Evolutionary conservation across 2,329 filamentous ascomycete species (phyloP), one percentile per base, ranked within the genome.

Genomic region (Thielaviopsis punctulata): DNA sequence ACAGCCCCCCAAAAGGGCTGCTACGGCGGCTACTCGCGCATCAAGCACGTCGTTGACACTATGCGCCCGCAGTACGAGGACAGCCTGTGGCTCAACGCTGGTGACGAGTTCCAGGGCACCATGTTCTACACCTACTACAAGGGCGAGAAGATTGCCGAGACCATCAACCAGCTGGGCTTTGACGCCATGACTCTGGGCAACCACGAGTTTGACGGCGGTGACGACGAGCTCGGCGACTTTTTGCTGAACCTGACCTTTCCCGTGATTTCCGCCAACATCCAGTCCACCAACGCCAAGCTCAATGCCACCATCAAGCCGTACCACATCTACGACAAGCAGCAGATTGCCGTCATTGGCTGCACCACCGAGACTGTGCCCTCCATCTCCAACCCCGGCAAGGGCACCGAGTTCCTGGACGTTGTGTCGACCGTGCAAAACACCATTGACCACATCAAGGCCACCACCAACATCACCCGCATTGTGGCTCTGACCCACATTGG

Each of bases 91-190:
- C 66, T 83, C 45, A 80, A 83, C 52, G 76, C 74, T 2, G 80
- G 80, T n/a, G 80, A 83, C 58, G 80, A 83, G 61, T 83, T 83
- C 61, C 76, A 82, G 58, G 79, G 80, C 51, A 83, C 80, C 0
- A 68, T 82, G 7, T 83, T 81, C 67, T 83, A 80, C 65, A 73
- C 72, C 3, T 82, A 74, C 62, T 83, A 83, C 59, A 73, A 74
- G 15, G 76, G 77, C 22, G 77, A 81, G 66, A 83, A 83, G 69
- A 83, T 83, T 56, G 77, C 78, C 48, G 73, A 80, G 59, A 79
- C 75, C 0, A 64, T 83, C 55, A 84, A 84, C 56, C 70, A 79
- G 60, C 66, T 83, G 48, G 72, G 73, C n/a, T 81, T 83, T 57
- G 76, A 81, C 56, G 77, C 74, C 58, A 82, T 83, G 79, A 82